Evolutionary conservation across 2,329 filamentous ascomycete genomes (phyloP).

Genomic region (Chalara sp.): DNA sequence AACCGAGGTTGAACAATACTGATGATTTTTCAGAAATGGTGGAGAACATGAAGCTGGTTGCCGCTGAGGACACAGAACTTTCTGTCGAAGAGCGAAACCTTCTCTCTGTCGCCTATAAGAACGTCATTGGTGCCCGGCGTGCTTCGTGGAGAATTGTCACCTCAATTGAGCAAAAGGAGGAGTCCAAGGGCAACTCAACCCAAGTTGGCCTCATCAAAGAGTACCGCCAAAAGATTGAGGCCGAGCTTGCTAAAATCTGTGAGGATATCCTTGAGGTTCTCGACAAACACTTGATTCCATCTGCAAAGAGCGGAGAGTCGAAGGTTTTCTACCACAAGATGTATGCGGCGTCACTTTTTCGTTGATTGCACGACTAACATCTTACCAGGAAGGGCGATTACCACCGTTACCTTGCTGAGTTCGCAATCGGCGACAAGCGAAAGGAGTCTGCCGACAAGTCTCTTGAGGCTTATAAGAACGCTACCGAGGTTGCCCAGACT

Average conservation of each 20-base stretch:
- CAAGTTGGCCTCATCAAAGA: conserved; percentile 91
- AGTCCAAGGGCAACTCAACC: conserved; percentile 95
- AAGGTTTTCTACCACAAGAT: conserved; percentile 99
- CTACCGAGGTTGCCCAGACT: conserved; percentile 95
- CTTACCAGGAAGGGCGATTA: conserved; percentile 84
- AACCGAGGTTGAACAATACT: conserved; percentile 8
- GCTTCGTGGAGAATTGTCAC: conserved; percentile 99
- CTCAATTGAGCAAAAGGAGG: conserved; percentile 99
- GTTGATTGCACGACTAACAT: conserved; percentile 10
- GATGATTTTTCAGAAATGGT: conserved; percentile 75
- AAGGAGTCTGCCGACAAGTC: conserved; percentile 81
- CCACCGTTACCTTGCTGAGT: conserved; percentile 92
- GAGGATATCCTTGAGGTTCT: conserved; percentile 95
- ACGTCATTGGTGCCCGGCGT: conserved; percentile 96
- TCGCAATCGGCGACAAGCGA: conserved; percentile 86
- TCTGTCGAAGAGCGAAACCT: conserved; percentile 98
- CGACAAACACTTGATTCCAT: conserved; percentile 88
- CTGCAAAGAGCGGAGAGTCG: conserved; percentile 93
- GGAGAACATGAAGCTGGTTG: conserved; percentile 99
- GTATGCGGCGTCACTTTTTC: conserved; percentile 40
- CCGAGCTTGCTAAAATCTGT: conserved; percentile 95
- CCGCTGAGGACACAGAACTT: conserved; percentile 75
- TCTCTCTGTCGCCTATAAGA: conserved; percentile 99
- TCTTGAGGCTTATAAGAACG: conserved; percentile 98
- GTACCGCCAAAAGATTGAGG: conserved; percentile 98